These are phyloP conservation scores for Butyriboletus loyo DNA, from an alignment of 768 basidiomycete genomes.

Conservation along the genomic window DNA sequence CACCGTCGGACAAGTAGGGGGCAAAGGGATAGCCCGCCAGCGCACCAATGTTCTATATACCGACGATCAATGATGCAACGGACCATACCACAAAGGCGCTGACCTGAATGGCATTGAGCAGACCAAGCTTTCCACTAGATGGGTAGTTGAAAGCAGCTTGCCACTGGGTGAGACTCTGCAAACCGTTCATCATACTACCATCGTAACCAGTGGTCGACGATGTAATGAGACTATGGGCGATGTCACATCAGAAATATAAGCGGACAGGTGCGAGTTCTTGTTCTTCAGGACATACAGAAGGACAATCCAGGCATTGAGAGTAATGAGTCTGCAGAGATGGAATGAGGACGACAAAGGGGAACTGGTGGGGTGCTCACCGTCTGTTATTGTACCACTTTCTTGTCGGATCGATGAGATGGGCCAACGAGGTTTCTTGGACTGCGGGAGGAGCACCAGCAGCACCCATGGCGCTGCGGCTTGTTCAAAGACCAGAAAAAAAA, in stretches of 20 bases:
- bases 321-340: conserved; percentile 44
- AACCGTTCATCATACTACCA: conserved; percentile 76
- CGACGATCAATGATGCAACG: background rate
- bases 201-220: conserved; percentile 76
- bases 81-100: background rate
- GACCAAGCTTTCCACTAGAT: conserved; percentile 53
- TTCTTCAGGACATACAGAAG: conserved; percentile 49
- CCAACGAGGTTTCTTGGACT: conserved; percentile 37
- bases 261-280: background rate
- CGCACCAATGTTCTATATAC: conserved; percentile 62
- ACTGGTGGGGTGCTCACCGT: conserved; percentile 39
- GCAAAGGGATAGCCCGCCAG: conserved; percentile 68
- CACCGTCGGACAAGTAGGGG: conserved; percentile 66
- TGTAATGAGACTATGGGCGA: conserved; percentile 54
- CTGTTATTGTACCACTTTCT: conserved; percentile 77
- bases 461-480: conserved; percentile 47
- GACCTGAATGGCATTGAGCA: conserved; percentile 74
- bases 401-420: conserved; percentile 58
- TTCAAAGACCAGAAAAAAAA: background rate
- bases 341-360: background rate
- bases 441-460: conserved; percentile 43
- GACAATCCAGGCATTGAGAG: conserved; percentile 67
- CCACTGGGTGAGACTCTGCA: conserved; percentile 73
- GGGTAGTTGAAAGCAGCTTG: conserved; percentile 55
- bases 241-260: background rate